These are phyloP conservation scores for Naumovozyma baii DNA, from an alignment of 805 yeast genomes.

Conservation along the genomic window DNA sequence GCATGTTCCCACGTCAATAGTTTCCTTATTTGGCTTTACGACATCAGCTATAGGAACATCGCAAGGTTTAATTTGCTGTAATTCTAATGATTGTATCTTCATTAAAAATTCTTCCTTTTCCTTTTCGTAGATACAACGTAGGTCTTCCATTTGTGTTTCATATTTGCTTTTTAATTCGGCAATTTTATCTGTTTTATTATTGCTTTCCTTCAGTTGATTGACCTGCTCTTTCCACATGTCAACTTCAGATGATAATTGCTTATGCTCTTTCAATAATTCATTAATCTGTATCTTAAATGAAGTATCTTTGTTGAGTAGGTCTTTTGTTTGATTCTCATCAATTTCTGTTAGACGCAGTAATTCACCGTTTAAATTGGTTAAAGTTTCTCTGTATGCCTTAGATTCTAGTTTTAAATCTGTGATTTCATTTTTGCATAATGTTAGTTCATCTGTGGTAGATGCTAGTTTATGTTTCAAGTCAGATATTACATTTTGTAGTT, in stretches of 20 bases:
- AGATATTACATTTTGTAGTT: slow-evolving; percentile 2
- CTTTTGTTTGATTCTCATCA: slow-evolving; percentile 6
- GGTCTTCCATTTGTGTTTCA: too few relatives aligned
- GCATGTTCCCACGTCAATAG: background rate
- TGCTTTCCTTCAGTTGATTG: background rate
- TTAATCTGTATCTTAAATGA: background rate
- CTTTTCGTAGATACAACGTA: too few relatives aligned
- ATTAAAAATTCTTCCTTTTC: background rate
- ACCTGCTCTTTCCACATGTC: background rate
- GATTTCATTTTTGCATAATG: background rate
- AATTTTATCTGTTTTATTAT: background rate
- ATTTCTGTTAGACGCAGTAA: slow-evolving; percentile 20
- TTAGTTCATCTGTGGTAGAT: slow-evolving; percentile 1
- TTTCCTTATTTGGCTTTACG: too few relatives aligned
- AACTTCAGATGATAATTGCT: background rate
- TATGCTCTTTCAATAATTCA: background rate
- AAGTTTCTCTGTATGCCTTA: slow-evolving; percentile 25
- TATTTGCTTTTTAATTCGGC: background rate
- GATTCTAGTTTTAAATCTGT: slow-evolving; percentile 20
- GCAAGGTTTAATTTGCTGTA: too few relatives aligned
- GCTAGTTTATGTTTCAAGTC: slow-evolving; percentile 6
- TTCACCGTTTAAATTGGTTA: slow-evolving; percentile 21
- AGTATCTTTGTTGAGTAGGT: background rate
- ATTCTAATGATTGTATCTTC: too few relatives aligned
- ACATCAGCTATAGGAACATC: background rate